A percentile compares a stretch with the other conserved stretches of the same genome.
Evolutionary conservation across 176 grass and related monocot species (phyloP).

Genomic region (Ananas comosus): DNA sequence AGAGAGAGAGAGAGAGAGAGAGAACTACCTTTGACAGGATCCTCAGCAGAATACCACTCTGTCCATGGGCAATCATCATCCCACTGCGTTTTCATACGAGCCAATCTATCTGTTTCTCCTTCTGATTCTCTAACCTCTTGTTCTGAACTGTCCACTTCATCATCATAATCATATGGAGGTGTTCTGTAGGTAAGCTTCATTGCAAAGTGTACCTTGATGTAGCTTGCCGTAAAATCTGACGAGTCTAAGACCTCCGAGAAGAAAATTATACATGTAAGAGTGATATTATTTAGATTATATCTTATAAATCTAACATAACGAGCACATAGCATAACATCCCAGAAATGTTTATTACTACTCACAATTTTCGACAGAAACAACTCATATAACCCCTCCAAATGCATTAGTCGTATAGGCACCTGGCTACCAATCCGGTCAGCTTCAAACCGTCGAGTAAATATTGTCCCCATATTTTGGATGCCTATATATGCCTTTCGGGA

Average conservation of each 20-base stretch:
- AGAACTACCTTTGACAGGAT: slow-evolving; percentile 78
- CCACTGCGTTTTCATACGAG: slow-evolving; percentile 63
- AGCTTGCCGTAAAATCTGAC: slow-evolving; percentile 59
- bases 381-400: slow-evolving; percentile 94
- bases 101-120: slow-evolving; percentile 44
- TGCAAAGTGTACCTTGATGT: slow-evolving; percentile 69
- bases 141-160: slow-evolving; percentile 39
- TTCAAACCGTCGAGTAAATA: slow-evolving; percentile 97
- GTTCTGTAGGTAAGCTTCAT: slow-evolving; percentile 96
- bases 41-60: slow-evolving; percentile 98
- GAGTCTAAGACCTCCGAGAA: slow-evolving; percentile 65
- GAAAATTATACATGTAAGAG: slow-evolving; percentile 11
- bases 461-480: slow-evolving; percentile 88
- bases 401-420: slow-evolving; percentile 84
- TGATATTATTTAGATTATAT: not conserved
- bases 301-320: not conserved
- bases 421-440: slow-evolving; percentile 92
- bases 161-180: slow-evolving; percentile 69
- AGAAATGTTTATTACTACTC: slow-evolving; percentile 28
- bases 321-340: not conserved
- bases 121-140: slow-evolving; percentile 38
- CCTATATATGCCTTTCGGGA: slow-evolving; percentile 89
- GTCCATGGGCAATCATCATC: slow-evolving; percentile 95
- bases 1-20: not conserved
- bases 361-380: slow-evolving; percentile 98